phyloP scores from a whole-genome alignment of 257 asterid species.

The Ophiorrhiza pumila region DNA sequence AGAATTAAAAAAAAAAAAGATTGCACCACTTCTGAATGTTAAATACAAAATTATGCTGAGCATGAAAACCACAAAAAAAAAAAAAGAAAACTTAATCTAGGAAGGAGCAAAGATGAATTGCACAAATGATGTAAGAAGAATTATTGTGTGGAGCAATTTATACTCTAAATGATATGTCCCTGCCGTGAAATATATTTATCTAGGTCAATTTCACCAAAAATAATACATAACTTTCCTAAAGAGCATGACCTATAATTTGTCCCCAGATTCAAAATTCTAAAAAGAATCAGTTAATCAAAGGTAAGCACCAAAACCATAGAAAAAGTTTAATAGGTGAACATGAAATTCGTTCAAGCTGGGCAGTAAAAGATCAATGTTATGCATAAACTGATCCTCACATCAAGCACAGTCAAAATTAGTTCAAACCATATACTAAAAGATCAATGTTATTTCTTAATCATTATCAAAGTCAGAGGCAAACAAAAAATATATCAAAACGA shows the following conservation, averaged over 20 bases:
- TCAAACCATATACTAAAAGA: background rate
- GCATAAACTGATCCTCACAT: background rate
- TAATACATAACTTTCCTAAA: background rate
- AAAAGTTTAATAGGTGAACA: background rate
- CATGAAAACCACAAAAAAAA: background rate
- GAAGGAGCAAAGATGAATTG: background rate
- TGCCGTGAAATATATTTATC: background rate
- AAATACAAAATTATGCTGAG: background rate
- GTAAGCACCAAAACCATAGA: background rate
- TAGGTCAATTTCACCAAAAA: background rate
- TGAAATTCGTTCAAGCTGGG: background rate
- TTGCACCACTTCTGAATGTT: background rate
- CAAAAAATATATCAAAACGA: background rate
- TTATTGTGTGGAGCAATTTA: background rate
- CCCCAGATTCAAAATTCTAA: background rate
- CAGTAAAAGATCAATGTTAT: background rate
- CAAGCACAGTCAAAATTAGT: background rate
- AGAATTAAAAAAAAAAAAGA: too few species aligned
- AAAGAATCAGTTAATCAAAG: background rate
- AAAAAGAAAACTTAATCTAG: background rate
- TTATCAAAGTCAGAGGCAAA: too few species aligned
- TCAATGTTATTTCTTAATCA: background rate
- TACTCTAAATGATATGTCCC: background rate
- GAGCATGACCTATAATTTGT: background rate
- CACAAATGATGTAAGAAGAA: background rate